Percentiles rank a stretch among this genome's conserved stretches.
Conservation (phyloP, 139 green algal genomes). For the Chlorella sp. region DNA sequence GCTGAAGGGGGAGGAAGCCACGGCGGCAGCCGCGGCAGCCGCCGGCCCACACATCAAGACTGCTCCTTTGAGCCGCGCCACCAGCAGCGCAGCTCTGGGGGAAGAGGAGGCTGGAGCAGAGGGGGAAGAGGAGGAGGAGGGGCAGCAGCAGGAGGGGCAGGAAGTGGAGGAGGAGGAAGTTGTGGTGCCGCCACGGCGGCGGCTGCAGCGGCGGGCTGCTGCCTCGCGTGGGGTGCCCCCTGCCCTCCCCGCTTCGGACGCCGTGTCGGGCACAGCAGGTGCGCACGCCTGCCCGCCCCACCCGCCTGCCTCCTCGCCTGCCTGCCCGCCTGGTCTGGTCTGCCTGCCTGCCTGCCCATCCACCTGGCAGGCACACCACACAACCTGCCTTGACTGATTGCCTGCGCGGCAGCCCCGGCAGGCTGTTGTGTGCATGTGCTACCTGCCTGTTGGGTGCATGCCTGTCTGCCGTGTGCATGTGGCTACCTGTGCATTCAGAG, state of each 20-base stretch:
- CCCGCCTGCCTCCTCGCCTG: neutral
- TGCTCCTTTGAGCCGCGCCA: too few species aligned
- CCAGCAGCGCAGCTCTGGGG: too few species aligned
- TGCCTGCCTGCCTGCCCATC: neutral
- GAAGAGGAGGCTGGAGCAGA: too few species aligned
- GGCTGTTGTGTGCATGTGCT: too few species aligned
- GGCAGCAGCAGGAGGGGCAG: neutral
- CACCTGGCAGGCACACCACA: too few species aligned
- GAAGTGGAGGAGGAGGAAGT: neutral
- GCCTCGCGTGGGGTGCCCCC: neutral
- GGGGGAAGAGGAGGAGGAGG: neutral
- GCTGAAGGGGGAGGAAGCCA: slow-evolving; percentile 47
- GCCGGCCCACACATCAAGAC: neutral
- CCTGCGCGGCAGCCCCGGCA: too few species aligned
- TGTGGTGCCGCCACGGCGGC: neutral
- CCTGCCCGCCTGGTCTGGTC: neutral
- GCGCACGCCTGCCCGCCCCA: neutral
- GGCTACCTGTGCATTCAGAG: neutral
- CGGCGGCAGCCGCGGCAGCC: neutral
- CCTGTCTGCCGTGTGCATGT: too few species aligned
- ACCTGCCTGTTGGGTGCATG: neutral
- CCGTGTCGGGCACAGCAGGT: slow-evolving; percentile 32
- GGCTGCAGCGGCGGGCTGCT: neutral
- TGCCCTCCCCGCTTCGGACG: slow-evolving; percentile 14
- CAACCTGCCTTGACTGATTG: neutral